Conservation (phyloP, 2,329 filamentous ascomycete species). For the Elsinoe australis region DNA sequence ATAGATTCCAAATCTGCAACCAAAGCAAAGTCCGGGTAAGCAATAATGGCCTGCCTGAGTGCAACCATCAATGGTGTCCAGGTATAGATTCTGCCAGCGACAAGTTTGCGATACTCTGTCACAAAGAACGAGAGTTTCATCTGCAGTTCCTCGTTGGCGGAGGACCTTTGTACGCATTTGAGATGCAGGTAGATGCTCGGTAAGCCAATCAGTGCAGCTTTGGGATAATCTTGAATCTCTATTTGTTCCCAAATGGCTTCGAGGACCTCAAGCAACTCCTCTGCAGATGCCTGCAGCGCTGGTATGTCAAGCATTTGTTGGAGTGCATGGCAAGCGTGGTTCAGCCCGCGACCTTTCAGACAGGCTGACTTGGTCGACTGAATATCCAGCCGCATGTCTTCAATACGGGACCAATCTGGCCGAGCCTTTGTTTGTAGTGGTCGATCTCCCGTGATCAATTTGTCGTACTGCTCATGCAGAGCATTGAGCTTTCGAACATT, state of each 20-base stretch:
- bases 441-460: no score
- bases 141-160: conserved; percentile 14
- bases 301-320: conserved; percentile 23
- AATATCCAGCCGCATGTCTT: conserved; percentile 26
- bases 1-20: conserved; percentile 35
- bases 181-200: conserved; percentile 34
- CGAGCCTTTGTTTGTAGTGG: no score
- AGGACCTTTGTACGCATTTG: conserved; percentile 24
- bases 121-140: conserved; percentile 16
- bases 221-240: conserved; percentile 42
- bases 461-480: no score
- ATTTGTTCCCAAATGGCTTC: conserved; percentile 41
- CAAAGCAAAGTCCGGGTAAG: conserved; percentile 25
- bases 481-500: no score
- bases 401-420: conserved; percentile 22
- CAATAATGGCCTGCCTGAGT: conserved; percentile 23
- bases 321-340: conserved; percentile 26
- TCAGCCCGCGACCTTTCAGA: conserved; percentile 28
- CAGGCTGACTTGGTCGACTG: conserved; percentile 26
- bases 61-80: conserved; percentile 26
- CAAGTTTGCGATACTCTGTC: conserved; percentile 20
- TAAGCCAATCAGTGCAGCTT: conserved; percentile 33
- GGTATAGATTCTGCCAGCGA: conserved; percentile 28
- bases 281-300: not conserved
- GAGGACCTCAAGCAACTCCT: conserved; percentile 20